Evolutionary conservation across 306 rosid genomes (phyloP), one percentile per base, ranked within the genome.

Genomic region (Echinosophora koreensis): DNA sequence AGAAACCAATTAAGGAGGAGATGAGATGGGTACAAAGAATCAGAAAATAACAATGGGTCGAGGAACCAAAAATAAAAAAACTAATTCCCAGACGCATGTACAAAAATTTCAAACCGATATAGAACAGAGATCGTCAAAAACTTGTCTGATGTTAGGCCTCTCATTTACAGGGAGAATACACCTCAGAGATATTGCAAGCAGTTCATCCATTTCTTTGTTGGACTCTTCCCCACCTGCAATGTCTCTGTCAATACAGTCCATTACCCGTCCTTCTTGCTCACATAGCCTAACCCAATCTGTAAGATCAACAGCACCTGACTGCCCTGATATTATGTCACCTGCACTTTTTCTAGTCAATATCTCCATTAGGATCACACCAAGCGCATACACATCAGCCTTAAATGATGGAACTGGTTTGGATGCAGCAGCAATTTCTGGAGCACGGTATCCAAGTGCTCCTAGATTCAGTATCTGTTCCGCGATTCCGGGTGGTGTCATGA

Each of bases 121-220:
- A 37, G 97, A 88, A 88, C 88, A 89, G 67, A 95, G 90, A 82
- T 90, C 91, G 66, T 92, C 98, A 32, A 88, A 86, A 78, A 95
- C 93, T 85, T 89, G 98, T 90, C 98, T 92, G 93, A 95, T 89
- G 93, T 92, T 90, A 86, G 98, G 98, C 95, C 98, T 95, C 84
- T 95, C 98, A 90, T 92, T 84, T 90, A 92, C 98, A 78, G 97
- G 93, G 78, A 86, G 97, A 86, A 95, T 95, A 88, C 98, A 95
- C 92, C 88, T 82, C 71, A 92, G 91, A 39, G 98, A 88, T 73
- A 90, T 80, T 34, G 87, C 93, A 77, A 95, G 93, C 86, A 92
- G 77, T 64, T 87, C 91, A 17, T 90, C 97, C 97, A 95, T 92
- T 68, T 89, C 93, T 77, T 85, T 83, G 9, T 88, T 77, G 73